These are phyloP conservation scores for Protomyces arabidopsidicola DNA, from an alignment of 1,139 yeast genomes.

Conservation along the genomic window DNA sequence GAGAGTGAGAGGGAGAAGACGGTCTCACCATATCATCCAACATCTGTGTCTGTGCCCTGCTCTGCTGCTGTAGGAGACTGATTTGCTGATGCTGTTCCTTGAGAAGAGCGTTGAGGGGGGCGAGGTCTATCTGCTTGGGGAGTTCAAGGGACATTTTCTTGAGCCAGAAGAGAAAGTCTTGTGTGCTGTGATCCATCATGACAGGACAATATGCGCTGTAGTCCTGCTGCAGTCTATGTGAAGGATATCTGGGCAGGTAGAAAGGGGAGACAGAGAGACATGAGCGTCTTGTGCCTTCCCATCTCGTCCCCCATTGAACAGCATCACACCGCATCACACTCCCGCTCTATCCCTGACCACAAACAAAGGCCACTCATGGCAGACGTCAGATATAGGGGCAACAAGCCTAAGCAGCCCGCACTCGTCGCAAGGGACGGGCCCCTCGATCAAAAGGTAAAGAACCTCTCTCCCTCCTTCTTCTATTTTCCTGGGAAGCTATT, in stretches of 20 bases:
- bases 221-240: too few relatives aligned
- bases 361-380: background rate
- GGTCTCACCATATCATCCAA: background rate
- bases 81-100: background rate
- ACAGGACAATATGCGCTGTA: too few relatives aligned
- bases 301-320: too few relatives aligned
- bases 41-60: background rate
- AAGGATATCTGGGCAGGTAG: too few relatives aligned
- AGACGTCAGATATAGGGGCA: constrained; percentile 2
- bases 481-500: background rate
- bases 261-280: too few relatives aligned
- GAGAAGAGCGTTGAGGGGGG: background rate
- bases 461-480: background rate
- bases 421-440: background rate
- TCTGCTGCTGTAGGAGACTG: background rate
- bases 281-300: too few relatives aligned
- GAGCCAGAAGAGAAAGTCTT: constrained; percentile 23
- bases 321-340: too few relatives aligned
- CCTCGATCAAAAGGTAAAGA: background rate
- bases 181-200: constrained; percentile 6
- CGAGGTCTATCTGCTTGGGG: constrained; percentile 8
- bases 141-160: constrained; percentile 15
- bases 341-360: too few relatives aligned
- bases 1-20: background rate
- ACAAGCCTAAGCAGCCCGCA: background rate